Conservation (phyloP, 108 stramenopile species). For the Phaeodactylum tricornutum region DNA sequence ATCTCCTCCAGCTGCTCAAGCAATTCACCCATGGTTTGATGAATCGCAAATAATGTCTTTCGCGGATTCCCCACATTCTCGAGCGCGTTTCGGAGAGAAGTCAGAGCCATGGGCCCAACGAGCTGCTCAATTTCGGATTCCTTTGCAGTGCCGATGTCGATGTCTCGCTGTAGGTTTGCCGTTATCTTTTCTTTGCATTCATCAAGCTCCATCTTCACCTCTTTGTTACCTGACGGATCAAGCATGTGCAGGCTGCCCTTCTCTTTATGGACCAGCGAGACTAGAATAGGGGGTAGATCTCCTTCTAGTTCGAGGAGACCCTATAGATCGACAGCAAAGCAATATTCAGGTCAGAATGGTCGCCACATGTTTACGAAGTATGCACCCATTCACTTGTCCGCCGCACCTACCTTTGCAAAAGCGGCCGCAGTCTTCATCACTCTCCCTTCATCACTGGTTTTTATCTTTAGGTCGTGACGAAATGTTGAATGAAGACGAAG, state of each 20-base stretch:
- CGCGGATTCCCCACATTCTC: constrained; percentile 82
- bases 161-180: constrained; percentile 69
- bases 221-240: constrained; percentile 93
- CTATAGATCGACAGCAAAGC: no score
- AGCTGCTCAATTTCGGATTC: constrained; percentile 48
- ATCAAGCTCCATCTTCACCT: constrained; percentile 83
- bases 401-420: constrained; percentile 89
- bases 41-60: constrained; percentile 63
- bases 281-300: constrained; percentile 95
- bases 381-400: no score
- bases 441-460: constrained; percentile 94
- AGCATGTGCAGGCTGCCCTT: constrained; percentile 86
- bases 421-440: constrained; percentile 99
- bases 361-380: no score
- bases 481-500: constrained; percentile 97
- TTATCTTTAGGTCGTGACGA: constrained; percentile 98
- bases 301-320: constrained; percentile 96
- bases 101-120: constrained; percentile 70
- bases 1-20: constrained; percentile 84
- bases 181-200: constrained; percentile 77
- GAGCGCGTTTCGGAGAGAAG: constrained; percentile 72
- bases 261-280: constrained; percentile 94
- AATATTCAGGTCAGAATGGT: no score
- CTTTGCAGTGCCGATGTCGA: constrained; percentile 50
- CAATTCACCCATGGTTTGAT: constrained; percentile 69